Base-by-base conservation (phyloP, 2,329 filamentous ascomycete genomes). In the Aspergillus unguis region DNA sequence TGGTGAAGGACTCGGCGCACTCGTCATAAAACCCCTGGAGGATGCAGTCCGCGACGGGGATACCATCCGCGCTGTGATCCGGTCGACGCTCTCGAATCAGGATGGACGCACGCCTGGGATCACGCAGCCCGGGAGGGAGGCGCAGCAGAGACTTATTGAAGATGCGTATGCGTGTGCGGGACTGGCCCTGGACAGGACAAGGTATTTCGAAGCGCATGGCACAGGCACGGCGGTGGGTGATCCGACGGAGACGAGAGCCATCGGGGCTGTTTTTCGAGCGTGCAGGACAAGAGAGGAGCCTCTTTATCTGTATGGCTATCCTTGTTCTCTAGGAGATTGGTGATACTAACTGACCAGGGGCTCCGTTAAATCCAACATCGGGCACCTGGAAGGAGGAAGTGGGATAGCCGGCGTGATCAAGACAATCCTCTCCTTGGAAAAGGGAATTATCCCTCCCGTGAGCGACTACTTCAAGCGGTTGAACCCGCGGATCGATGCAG, bases 41-140 rank as follows among this genome's bases (percentile, higher is more conserved):
- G 78, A 36, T 4, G 85, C 85, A 1, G 58, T 86, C 3, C 68
- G 71, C 10, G 80, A 84, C 58, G 80, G 81, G 25, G 82, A 86
- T 61, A 72, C 74, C 0, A 68, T 76, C 31, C 63, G 69, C 1
- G 68, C 71, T 6, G 48, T 57, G 5, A 72, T 75, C 25, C 59
- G 64, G 9, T 65, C 59, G 3, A 70, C 64, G 28, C 70, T 66
- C 7, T 56, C 66, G 23, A 75, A 75, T 50, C 68, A 73, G 41
- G 61, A 63, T 37, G 47, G 57, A 4, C 28, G 38, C 17, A 44
- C 36, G 4, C n/a, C n/a, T 10, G 47, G 50, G 9, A 58, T 67
- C 23, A 57, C 58, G 0, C 33, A 50, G 6, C 64, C 64, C 2
- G 59, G 45, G 35, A 10, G 27, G 8, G 43, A 56, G 1, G 58